Base-by-base conservation (phyloP, 208 protist species). In the Blastocrithidia nonstop region DNA sequence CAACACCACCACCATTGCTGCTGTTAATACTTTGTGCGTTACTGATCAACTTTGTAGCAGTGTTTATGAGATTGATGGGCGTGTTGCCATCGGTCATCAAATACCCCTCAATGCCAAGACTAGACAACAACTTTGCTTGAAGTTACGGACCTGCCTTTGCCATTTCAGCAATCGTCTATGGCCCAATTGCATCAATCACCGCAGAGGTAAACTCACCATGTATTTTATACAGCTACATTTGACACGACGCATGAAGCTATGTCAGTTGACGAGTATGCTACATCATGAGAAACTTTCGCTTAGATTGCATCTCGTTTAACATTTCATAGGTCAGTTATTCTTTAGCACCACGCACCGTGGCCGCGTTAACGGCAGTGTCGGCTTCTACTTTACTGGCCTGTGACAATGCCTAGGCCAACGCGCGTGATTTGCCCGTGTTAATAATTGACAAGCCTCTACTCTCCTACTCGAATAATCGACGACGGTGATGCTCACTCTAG, bases 31-130 rank as follows among this genome's bases (percentile, higher is more conserved):
- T n/a, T n/a, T n/a, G n/a, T n/a, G n/a, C n/a, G n/a, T 69, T 25
- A 21, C 47, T 39, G 0, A 54, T 42, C 38, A 95, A 57, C 35
- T 78, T 84, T 15, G 57, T 39, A 0, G 93, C 86, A 17, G 85
- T 85, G 19, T 71, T 62, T 52, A 95, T 93, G 4, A 96, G 61
- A 46, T 96, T 95, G 45, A 97, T 76, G 7, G 90, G 90, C 3
- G 56, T 80, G 22, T 54, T 80, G 28, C 93, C 93, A 58, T 96
- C 86, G 21, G 89, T 96, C 17, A 97, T 76, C 6, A 97, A 60
- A 49, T 94, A 88, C 17, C 80, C 80, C 57, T 94, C 49, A 29
- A 95, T 47, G 15, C 83, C 83, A 13, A 95, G 45, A 32, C 50
- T 71, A 8, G 52, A n/a, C 15, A 95, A 63, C 20, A 95, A 59